phyloP scores from a whole-genome alignment of 2,329 filamentous ascomycete genomes.

The Penicillium sumatraense region DNA sequence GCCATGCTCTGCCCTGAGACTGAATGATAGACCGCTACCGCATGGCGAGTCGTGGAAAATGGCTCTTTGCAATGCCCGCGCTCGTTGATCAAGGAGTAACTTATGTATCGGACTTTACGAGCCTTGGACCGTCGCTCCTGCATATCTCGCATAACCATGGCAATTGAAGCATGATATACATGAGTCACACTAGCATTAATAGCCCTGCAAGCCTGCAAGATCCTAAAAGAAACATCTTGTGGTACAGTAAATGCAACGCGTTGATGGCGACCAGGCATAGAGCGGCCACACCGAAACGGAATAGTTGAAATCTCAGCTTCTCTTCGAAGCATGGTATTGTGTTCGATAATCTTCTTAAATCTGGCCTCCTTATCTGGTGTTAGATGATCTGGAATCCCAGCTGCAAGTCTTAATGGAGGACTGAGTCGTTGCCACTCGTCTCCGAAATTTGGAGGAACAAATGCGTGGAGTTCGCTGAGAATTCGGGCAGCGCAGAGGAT shows the following conservation, averaged over 20 bases:
- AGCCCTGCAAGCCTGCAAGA: conserved; percentile 20
- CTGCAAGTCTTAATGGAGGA: conserved; percentile 27
- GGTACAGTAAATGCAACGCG: conserved; percentile 22
- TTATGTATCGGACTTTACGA: conserved; percentile 29
- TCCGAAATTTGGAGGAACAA: conserved; percentile 15
- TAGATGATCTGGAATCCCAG: conserved; percentile 17
- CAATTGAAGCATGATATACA: conserved; percentile 31
- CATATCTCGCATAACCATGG: conserved; percentile 20
- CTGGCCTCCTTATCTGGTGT: conserved; percentile 10
- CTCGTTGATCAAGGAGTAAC: conserved; percentile 31
- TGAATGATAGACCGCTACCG: conserved; percentile 29
- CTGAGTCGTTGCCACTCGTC: conserved; percentile 28
- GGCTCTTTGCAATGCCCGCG: conserved; percentile 23
- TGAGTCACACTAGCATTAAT: conserved; percentile 26
- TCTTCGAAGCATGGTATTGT: conserved; percentile 17
- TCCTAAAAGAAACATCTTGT: conserved; percentile 10
- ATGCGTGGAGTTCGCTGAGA: conserved; percentile 8
- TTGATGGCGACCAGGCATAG: conserved; percentile 25
- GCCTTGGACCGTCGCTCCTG: conserved; percentile 11
- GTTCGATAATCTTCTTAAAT: conserved; percentile 11
- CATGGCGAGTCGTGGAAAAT: conserved; percentile 22
- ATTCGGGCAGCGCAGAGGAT: conserved; percentile 19
- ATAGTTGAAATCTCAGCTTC: conserved; percentile 23
- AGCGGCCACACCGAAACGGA: conserved; percentile 14
- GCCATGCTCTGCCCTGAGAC: conserved; percentile 25